A percentile compares a stretch with the other conserved stretches of the same genome.
Conservation (phyloP, 768 basidiomycete species). For the Pseudohyphozyma bogoriensis region DNA sequence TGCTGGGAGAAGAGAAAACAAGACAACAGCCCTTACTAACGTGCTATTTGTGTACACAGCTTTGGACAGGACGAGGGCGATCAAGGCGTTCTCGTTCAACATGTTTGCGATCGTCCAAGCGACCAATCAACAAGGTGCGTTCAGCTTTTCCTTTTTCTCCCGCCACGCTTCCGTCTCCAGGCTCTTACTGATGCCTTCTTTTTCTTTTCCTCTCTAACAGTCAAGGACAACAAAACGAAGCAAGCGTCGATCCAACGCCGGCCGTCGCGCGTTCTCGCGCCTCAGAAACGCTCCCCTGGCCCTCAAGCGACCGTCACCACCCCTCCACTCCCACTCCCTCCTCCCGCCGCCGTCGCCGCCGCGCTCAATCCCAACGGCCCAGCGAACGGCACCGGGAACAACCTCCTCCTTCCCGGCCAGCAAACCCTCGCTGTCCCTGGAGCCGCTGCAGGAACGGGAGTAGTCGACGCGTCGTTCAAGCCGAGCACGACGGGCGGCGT, state of each 20-base stretch:
- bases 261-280: slow-evolving; percentile 55
- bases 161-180: neutral
- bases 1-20: neutral
- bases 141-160: neutral
- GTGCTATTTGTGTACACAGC: slow-evolving; percentile 45
- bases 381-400: neutral
- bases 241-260: slow-evolving; percentile 73
- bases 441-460: neutral
- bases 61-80: slow-evolving; percentile 73
- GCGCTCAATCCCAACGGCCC: neutral
- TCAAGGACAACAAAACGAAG: slow-evolving; percentile 67
- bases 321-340: no score
- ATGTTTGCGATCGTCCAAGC: slow-evolving; percentile 75
- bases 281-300: slow-evolving; percentile 9
- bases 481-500: neutral
- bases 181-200: slow-evolving; percentile 5
- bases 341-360: neutral
- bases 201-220: slow-evolving; percentile 37
- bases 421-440: neutral
- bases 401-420: neutral
- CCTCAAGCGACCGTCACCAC: no score
- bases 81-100: slow-evolving; percentile 78
- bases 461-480: neutral
- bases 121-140: slow-evolving; percentile 61
- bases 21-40: no score